Evolutionary conservation across 495 filamentous ascomycete genomes (phyloP).

Genomic region (Aspergillus bridgeri): DNA sequence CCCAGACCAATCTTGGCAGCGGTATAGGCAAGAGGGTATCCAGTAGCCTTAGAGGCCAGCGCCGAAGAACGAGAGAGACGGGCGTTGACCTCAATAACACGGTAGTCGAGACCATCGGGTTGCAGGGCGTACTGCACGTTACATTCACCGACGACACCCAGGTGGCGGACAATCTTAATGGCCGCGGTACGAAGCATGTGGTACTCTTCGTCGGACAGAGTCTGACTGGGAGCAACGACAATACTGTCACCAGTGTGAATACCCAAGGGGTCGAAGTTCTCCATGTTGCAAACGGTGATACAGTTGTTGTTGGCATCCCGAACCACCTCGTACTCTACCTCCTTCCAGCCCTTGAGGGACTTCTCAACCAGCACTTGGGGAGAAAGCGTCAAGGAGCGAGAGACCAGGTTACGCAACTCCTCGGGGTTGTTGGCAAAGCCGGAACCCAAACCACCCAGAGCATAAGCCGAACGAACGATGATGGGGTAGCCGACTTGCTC

Average conservation of each 20-base stretch:
- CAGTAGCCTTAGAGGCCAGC: slow-evolving; percentile 94
- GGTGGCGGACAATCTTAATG: slow-evolving; percentile 95
- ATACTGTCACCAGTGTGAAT: slow-evolving; percentile 99
- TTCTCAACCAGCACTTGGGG: slow-evolving; percentile 94
- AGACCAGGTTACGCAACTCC: slow-evolving; percentile 87
- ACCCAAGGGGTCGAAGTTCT: slow-evolving; percentile 97
- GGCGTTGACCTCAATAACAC: slow-evolving; percentile 98
- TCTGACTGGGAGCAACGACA: slow-evolving; percentile 95
- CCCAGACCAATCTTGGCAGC: slow-evolving; percentile 93
- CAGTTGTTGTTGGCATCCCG: slow-evolving; percentile 96
- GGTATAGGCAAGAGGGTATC: slow-evolving; percentile 93
- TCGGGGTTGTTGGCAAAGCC: slow-evolving; percentile 92
- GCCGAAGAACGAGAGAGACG: slow-evolving; percentile 95
- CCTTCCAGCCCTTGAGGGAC: slow-evolving; percentile 99
- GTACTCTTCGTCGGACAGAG: slow-evolving; percentile 95
- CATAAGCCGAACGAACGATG: slow-evolving; percentile 97
- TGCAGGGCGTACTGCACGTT: slow-evolving; percentile 99
- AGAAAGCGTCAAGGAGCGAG: slow-evolving; percentile 88
- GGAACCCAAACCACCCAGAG: slow-evolving; percentile 89
- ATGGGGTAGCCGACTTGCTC: slow-evolving; percentile 92
- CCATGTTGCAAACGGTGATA: slow-evolving; percentile 99
- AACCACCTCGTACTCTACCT: slow-evolving; percentile 98
- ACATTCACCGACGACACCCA: slow-evolving; percentile 96
- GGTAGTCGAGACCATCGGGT: slow-evolving; percentile 94
- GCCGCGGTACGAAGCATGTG: slow-evolving; percentile 98